These are phyloP conservation scores for Chlamydomonas schloesseri DNA, from an alignment of 139 green algal species.

Conservation along the genomic window DNA sequence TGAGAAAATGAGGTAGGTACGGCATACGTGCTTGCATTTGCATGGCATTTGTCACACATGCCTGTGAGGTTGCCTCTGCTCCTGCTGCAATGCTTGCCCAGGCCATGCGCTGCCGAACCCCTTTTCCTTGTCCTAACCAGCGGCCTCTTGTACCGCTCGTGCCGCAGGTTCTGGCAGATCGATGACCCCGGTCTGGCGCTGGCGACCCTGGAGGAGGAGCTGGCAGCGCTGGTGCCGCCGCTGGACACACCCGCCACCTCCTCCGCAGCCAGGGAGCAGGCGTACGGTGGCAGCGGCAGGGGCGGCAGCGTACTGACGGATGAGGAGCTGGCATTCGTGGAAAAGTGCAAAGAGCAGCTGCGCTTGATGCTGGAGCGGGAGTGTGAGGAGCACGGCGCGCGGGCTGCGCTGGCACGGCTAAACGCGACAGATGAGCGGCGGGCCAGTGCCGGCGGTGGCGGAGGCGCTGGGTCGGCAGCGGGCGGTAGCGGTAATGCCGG, in stretches of 20 bases:
- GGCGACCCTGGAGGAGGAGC: slow-evolving; percentile 54
- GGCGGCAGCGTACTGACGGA: background rate
- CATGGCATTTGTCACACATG: too few relatives aligned
- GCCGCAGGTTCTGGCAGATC: slow-evolving; percentile 44
- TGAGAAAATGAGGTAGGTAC: background rate
- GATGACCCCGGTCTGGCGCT: slow-evolving; percentile 46
- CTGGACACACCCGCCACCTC: background rate
- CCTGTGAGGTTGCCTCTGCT: too few relatives aligned
- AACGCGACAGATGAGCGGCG: background rate
- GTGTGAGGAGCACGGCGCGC: slow-evolving; percentile 58
- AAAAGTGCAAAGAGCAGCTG: slow-evolving; percentile 54
- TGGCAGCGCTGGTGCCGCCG: slow-evolving; percentile 38
- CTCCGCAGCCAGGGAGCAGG: background rate
- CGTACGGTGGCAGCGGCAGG: background rate
- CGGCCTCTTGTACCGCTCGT: background rate
- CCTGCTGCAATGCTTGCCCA: too few relatives aligned
- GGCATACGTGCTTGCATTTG: background rate
- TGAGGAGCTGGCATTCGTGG: slow-evolving; percentile 6
- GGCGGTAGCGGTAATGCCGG: background rate
- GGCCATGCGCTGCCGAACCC: too few relatives aligned
- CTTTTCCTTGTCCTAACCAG: too few relatives aligned
- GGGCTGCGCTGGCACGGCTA: background rate
- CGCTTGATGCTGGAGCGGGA: slow-evolving; percentile 70
- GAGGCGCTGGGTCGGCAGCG: background rate
- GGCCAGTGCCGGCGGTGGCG: too few relatives aligned